Base-by-base conservation (phyloP, 352 stramenopile species). In the Peronosclerospora sorghi region DNA sequence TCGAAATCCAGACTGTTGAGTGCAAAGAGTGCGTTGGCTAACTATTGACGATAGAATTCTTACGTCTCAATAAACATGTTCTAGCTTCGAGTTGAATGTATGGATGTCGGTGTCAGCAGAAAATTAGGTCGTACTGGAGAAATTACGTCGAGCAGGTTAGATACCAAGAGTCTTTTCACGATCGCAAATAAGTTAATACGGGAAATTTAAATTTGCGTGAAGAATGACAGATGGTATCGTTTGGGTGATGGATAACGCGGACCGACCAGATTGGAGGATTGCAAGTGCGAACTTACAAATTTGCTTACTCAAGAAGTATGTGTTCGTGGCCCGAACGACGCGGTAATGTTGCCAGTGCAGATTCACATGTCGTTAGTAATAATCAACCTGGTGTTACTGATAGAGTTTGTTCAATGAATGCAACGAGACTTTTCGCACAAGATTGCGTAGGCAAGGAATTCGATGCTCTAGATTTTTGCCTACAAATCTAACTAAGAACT, bases 51-150 rank as follows among this genome's bases (percentile, higher is more conserved):
- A n/a, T n/a, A n/a, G n/a, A n/a, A n/a, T 26, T 7, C 21, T 26
- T 26, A 26, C 3, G 6, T 7, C 21, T 9, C 2, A 38, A 14
- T 32, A 45, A 2, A 39, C 48, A 76, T 86, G 60, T 32, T 23
- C 21, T 32, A 89, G 84, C 59, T 98, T 98, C 61, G 97, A 97
- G 63, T 83, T 98, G 37, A 97, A 98, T 62, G 86, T 98, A 42
- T 98, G 94, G 96, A 99, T 66, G 94, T 99, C 36, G 96, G 96
- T 44, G 96, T 21, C 96, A 99, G 75, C 96, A 97, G 51, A 98
- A 96, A 15, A 99, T 99, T 42, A 86, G 96, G 15, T 90, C 95
- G 5, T 99, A 99, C 69, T 99, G 96, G 96, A 78, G 95, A 30
- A 99, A 99, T 74, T 99, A 99, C 73, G 99, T 98, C 65, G 96